These are phyloP conservation scores for Alternaria sp. DNA, from an alignment of 2,329 filamentous ascomycete species.

Conservation along the genomic window DNA sequence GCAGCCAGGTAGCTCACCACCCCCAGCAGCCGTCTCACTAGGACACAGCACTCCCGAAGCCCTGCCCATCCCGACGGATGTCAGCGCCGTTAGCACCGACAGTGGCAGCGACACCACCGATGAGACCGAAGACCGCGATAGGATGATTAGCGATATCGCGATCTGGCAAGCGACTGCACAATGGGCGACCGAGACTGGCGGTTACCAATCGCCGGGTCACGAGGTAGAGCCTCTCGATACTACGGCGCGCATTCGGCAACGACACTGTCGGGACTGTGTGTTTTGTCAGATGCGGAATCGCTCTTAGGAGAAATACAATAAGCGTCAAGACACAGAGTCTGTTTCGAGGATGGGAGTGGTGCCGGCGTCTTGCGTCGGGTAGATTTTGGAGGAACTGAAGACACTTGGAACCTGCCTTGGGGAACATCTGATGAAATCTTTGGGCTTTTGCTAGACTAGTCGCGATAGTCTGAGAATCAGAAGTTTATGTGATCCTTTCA, in stretches of 20 bases:
- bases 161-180: neutral
- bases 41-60: neutral
- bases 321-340: neutral
- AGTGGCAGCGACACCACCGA: neutral
- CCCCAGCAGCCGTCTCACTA: neutral
- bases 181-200: neutral
- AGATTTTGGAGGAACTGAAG: neutral
- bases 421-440: neutral
- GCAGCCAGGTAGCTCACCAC: neutral
- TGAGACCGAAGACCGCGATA: neutral
- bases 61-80: neutral
- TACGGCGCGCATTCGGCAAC: constrained; percentile 3
- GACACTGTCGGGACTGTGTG: constrained; percentile 13
- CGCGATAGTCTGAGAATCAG: neutral
- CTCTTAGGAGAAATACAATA: neutral
- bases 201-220: neutral
- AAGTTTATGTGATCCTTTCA: fast-evolving
- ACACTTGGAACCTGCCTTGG: neutral
- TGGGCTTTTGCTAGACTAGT: neutral
- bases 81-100: neutral
- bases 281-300: constrained; percentile 15
- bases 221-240: constrained; percentile 6
- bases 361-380: neutral
- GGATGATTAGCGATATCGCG: neutral
- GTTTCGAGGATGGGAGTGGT: no score